Evolutionary conservation across 768 basidiomycete genomes (phyloP).

Genomic region (Rhodotorula taiwanensis): DNA sequence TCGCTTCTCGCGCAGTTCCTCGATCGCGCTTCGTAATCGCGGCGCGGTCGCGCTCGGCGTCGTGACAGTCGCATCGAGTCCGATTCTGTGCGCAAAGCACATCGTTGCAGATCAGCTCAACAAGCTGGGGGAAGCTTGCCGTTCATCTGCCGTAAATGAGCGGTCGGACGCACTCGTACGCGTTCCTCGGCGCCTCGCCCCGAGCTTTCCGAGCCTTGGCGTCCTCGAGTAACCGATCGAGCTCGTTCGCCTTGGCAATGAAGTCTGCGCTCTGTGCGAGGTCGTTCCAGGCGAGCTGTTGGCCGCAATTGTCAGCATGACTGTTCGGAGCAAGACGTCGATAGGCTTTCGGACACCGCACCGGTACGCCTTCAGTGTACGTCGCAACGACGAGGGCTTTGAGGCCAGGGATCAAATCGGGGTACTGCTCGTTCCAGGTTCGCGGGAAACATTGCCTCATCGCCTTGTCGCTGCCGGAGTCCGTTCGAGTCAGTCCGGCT

Average conservation of each 20-base stretch:
- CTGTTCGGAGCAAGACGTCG: not conserved
- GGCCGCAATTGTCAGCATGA: not conserved
- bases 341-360: not conserved
- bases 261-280: conserved; percentile 4
- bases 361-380: conserved; percentile 6
- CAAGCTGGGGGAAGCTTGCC: too few relatives aligned
- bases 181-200: not conserved
- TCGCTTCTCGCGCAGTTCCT: conserved; percentile 5
- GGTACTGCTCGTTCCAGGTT: conserved; percentile 7
- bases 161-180: conserved; percentile 15
- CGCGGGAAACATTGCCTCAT: conserved; percentile 30
- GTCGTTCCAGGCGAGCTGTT: conserved; percentile 22
- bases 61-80: conserved; percentile 16
- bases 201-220: conserved; percentile 7
- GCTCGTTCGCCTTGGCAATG: conserved; percentile 12
- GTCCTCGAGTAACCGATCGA: conserved; percentile 7
- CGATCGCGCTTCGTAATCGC: not conserved
- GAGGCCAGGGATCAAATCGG: conserved; percentile 13
- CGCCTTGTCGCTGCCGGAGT: conserved; percentile 18
- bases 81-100: not conserved
- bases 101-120: too few relatives aligned
- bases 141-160: too few relatives aligned
- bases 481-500: too few relatives aligned
- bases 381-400: not conserved
- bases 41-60: conserved; percentile 19